These are phyloP conservation scores for Pilaira anomala DNA, from an alignment of 192 early-diverging fungal genomes.

Conservation along the genomic window DNA sequence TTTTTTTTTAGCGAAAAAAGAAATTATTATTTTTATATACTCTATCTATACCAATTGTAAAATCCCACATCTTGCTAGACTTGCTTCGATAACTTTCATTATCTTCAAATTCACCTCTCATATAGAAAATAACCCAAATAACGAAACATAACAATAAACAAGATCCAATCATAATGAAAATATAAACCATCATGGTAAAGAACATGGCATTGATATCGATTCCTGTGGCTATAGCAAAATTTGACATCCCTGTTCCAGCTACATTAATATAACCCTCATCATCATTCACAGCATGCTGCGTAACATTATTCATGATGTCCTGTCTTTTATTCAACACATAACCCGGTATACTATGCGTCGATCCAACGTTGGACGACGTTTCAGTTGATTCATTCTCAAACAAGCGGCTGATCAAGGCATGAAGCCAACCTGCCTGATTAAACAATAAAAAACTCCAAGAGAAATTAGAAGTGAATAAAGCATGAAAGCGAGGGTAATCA, in stretches of 20 bases:
- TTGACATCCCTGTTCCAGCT: conserved; percentile 29
- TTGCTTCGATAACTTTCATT: background rate
- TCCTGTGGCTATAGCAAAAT: conserved; percentile 26
- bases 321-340: conserved; percentile 9
- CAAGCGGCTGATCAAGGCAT: background rate
- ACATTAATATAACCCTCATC: background rate
- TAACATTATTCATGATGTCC: background rate
- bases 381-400: too few species aligned
- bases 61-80: conserved; percentile 5
- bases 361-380: too few species aligned
- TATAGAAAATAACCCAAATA: conserved; percentile 4
- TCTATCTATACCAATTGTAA: conserved; percentile 15
- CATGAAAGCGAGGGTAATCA: conserved; percentile 47
- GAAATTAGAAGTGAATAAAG: conserved; percentile 45
- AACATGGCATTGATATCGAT: conserved; percentile 28
- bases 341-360: background rate
- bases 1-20: background rate
- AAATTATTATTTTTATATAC: background rate
- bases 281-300: background rate
- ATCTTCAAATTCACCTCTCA: background rate
- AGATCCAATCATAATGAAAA: conserved; percentile 19
- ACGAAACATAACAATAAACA: conserved; percentile 19
- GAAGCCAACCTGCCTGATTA: background rate
- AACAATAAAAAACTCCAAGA: conserved; percentile 40
- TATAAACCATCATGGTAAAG: conserved; percentile 20